A percentile compares a stretch with the other conserved stretches of the same genome.
phyloP scores from a whole-genome alignment of 2,329 filamentous ascomycete species.

The Apiospora aurea region DNA sequence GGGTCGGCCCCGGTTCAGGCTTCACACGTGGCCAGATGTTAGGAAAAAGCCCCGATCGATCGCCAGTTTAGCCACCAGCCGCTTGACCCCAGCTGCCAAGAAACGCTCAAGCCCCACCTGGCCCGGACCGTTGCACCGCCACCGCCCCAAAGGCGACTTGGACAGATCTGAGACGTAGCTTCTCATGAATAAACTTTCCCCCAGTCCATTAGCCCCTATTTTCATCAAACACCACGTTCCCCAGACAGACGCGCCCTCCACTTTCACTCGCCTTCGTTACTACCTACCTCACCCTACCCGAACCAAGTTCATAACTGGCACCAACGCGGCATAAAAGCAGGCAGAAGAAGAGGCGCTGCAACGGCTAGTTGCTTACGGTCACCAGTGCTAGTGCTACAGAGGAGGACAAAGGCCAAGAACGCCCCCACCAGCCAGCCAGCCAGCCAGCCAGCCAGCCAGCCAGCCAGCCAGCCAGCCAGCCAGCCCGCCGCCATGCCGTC shows the following conservation, averaged over 20 bases:
- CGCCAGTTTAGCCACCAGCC: background rate
- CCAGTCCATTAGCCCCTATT: conserved; percentile 4
- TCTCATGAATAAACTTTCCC: background rate
- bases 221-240: background rate
- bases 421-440: background rate
- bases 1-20: too few species aligned
- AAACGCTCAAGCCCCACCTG: background rate
- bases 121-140: background rate
- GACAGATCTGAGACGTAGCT: conserved; percentile 8
- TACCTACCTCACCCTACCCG: background rate
- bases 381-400: background rate
- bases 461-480: background rate
- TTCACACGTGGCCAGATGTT: too few species aligned
- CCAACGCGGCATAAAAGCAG: background rate
- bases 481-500: conserved; percentile 29
- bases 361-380: background rate
- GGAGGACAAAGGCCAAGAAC: background rate
- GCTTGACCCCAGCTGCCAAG: background rate
- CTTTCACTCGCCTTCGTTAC: background rate
- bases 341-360: background rate
- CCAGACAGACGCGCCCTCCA: background rate
- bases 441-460: background rate
- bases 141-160: background rate
- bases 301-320: background rate
- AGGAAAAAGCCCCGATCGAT: background rate